Base-by-base conservation (phyloP, 164 flowering plant species). In the Liriodendron chinense region DNA sequence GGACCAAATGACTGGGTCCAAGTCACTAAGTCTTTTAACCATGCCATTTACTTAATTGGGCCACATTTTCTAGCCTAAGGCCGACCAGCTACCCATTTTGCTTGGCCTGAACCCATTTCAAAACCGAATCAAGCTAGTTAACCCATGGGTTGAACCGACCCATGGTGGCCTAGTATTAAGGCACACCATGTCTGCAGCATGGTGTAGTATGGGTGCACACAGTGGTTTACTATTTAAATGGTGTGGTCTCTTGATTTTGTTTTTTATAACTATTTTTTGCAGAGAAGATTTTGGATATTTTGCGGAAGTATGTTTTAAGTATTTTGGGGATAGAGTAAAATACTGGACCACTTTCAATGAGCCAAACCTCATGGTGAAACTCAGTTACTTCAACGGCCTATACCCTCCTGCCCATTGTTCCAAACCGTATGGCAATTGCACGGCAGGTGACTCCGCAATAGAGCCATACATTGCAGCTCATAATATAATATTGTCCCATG, bases 401-500 rank as follows among this genome's bases (percentile, higher is more conserved):
- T 72, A 26, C 67, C 74, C 74, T 12, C 74, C 74, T 9, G 13
- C 18, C 67, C 74, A 43, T 72, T 72, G 74, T 47, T 72, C 74
- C 28, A 16, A 12, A 53, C 59, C 59, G 9, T 9, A 6, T 34
- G 68, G 24, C 14, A 72, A 34, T 22, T 72, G 74, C 22, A 28
- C 66, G 4, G 14, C 65, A 1, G 74, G 74, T 2, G 74, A 59
- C 50, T 72, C 74, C 12, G 50, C 22, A 0, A 59, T 72, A 18
- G 74, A 72, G 25, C 74, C 74, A 72, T 72, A 61, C 22, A 72
- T 72, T 9, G 74, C 74, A 61, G 65, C 66, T 9, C 74, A 72
- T 26, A 72, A 72, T 61, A 43, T 59, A 7, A 72, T 72, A 28
- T 62, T 72, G 21, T 72, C 74, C 7, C 74, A 72, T 28, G 74